Conservation (phyloP, 73 alveolate species). For the Stentor roeselii region DNA sequence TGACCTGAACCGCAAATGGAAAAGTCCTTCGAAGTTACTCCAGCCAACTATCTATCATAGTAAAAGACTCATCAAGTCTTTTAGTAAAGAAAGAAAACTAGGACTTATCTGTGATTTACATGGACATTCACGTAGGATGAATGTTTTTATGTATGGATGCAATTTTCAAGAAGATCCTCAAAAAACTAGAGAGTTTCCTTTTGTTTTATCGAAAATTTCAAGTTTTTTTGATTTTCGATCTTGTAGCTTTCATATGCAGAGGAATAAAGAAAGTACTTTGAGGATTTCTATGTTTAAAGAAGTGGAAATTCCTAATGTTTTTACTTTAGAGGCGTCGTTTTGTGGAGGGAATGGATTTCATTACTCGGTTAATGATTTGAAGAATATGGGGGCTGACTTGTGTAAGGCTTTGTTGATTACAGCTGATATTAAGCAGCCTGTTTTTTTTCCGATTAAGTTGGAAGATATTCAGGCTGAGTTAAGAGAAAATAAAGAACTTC, state of each 20-base stretch:
- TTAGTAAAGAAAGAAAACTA: constrained; percentile 90
- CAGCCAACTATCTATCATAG: constrained; percentile 95
- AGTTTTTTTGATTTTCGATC: constrained; percentile 47
- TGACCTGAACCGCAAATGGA: constrained; percentile 98
- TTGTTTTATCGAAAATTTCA: constrained; percentile 52
- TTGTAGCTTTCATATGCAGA: constrained; percentile 71
- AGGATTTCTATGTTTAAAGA: constrained; percentile 74
- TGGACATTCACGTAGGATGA: constrained; percentile 96
- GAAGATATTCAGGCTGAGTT: background rate
- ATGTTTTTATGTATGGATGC: constrained; percentile 23
- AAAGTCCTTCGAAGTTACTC: constrained; percentile 89
- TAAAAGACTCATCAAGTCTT: constrained; percentile 88
- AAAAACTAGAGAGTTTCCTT: constrained; percentile 56
- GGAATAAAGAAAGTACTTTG: constrained; percentile 75
- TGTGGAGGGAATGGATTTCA: constrained; percentile 91
- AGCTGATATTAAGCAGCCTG: constrained; percentile 31
- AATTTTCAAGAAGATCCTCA: background rate
- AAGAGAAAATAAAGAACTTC: background rate
- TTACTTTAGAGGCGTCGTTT: constrained; percentile 79
- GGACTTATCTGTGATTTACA: constrained; percentile 97
- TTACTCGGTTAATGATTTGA: constrained; percentile 65
- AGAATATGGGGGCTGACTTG: constrained; percentile 76
- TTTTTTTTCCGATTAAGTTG: background rate
- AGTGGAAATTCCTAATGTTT: constrained; percentile 62
- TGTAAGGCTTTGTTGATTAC: constrained; percentile 63